Evolutionary conservation across 495 filamentous ascomycete species (phyloP).

Genomic region (Daldinia decipiens): DNA sequence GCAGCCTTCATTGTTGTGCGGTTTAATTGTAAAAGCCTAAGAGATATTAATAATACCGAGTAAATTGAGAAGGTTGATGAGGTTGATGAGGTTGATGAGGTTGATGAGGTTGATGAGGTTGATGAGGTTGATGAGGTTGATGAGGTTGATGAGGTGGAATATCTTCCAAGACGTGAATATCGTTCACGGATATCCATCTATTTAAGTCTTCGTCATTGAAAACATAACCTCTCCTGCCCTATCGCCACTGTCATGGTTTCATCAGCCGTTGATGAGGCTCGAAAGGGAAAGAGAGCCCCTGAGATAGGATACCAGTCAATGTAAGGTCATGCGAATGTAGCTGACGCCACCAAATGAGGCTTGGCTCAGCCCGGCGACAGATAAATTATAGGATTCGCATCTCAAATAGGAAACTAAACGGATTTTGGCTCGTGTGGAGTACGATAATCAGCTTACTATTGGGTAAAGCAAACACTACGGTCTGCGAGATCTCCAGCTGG

Average conservation of each 20-base stretch:
- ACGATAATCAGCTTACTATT: conserved; percentile 1
- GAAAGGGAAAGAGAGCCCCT: not conserved
- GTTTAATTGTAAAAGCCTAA: not conserved
- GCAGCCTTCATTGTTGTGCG: conserved; percentile 18
- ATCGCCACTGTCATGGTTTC: not conserved
- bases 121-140: not conserved
- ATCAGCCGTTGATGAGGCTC: not conserved
- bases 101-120: not conserved
- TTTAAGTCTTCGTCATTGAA: not conserved
- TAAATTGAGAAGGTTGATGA: not conserved
- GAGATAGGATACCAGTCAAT: not conserved
- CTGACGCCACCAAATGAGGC: conserved; percentile 19
- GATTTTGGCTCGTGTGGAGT: not conserved
- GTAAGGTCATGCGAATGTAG: conserved; percentile 21
- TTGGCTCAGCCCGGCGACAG: conserved; percentile 1
- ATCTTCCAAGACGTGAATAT: not conserved
- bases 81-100: not conserved
- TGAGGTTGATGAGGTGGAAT: not conserved
- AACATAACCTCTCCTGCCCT: not conserved
- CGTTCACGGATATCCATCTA: not conserved
- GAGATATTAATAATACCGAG: not conserved
- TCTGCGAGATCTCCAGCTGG: not conserved
- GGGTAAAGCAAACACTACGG: not conserved
- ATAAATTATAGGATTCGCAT: not conserved
- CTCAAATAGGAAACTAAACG: not conserved